phyloP scores from a whole-genome alignment of 106 monocot genomes.

The Platanthera guangdongensis region DNA sequence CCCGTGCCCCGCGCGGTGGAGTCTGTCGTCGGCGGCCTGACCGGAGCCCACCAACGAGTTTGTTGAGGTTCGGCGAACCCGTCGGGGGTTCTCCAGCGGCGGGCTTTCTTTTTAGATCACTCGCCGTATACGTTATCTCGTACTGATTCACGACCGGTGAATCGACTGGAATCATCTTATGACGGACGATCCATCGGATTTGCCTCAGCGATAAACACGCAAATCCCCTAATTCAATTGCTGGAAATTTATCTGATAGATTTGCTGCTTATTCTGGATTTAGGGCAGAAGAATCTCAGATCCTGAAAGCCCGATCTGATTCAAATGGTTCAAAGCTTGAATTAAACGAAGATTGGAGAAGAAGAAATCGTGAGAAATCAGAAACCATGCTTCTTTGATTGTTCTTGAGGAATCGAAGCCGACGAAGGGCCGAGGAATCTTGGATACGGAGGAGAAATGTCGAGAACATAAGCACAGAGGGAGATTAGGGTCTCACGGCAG shows the following conservation, averaged over 20 bases:
- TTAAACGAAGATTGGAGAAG: background rate
- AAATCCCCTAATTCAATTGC: background rate
- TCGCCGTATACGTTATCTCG: background rate
- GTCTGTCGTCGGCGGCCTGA: too few species aligned
- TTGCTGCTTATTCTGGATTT: background rate
- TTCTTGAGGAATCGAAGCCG: background rate
- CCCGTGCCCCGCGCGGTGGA: too few species aligned
- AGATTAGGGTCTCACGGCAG: background rate
- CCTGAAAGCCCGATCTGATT: background rate
- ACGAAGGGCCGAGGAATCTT: background rate
- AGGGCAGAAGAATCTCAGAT: background rate
- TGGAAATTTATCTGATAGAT: background rate
- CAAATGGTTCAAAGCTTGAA: background rate
- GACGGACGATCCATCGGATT: background rate
- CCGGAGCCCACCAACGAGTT: too few species aligned
- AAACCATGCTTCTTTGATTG: background rate
- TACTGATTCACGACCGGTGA: background rate
- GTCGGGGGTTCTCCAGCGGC: too few species aligned
- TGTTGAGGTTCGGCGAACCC: too few species aligned
- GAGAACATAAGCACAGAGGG: background rate
- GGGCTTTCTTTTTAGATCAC: constrained; percentile 6
- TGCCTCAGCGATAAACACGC: background rate
- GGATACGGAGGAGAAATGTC: background rate
- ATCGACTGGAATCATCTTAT: background rate
- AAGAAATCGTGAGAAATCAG: background rate